phyloP scores from a whole-genome alignment of 306 rosid species.

The Spatholobus suberectus region DNA sequence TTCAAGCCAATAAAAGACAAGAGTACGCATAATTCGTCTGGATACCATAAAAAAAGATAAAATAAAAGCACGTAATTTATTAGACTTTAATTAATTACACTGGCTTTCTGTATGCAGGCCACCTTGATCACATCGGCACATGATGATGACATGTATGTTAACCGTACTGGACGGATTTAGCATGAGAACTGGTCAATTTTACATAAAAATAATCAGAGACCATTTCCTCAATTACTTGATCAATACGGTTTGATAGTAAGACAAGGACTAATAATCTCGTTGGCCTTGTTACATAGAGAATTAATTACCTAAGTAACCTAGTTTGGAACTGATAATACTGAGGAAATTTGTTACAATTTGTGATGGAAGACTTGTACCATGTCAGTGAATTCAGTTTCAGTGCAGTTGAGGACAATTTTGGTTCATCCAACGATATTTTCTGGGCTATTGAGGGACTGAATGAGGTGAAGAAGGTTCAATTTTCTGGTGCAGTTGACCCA shows the following conservation, averaged over 20 bases:
- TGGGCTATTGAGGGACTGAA: conserved; percentile 33
- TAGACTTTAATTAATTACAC: conserved; percentile 6
- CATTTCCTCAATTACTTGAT: conserved; percentile 12
- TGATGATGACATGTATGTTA: conserved; percentile 35
- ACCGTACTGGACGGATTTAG: conserved; percentile 22
- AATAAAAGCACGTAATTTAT: not conserved
- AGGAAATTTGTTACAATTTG: conserved; percentile 14
- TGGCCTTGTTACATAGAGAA: conserved; percentile 12
- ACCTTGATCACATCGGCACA: conserved; percentile 44
- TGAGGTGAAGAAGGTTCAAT: conserved; percentile 18
- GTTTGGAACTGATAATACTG: conserved; percentile 2
- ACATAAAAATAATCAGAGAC: not conserved
- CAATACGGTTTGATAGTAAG: not conserved
- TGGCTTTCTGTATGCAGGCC: conserved; percentile 41
- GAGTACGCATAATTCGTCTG: not conserved
- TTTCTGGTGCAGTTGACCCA: conserved; percentile 40
- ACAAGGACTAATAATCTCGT: not conserved
- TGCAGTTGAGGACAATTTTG: conserved; percentile 40
- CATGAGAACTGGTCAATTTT: conserved; percentile 35
- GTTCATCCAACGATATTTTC: conserved; percentile 40
- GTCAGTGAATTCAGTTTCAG: conserved; percentile 7
- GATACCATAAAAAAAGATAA: not conserved
- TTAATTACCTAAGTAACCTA: not conserved
- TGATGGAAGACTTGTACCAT: conserved; percentile 55
- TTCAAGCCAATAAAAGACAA: conserved; percentile 4